phyloP scores from a whole-genome alignment of 2,329 filamentous ascomycete genomes.

The Penicillium janthinellum region DNA sequence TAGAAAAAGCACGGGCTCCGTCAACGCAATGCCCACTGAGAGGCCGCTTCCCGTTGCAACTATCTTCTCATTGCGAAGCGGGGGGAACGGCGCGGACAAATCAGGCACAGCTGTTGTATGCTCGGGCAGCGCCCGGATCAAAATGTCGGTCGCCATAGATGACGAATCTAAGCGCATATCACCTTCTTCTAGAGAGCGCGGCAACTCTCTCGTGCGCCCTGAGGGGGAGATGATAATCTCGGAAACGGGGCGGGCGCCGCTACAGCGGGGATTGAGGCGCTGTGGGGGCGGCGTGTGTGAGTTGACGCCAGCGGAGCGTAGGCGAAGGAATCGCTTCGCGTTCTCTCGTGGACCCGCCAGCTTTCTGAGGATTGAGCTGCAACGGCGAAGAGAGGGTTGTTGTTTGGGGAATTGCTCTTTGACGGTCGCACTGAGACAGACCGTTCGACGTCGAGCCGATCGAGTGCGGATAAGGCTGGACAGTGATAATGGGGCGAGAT shows the following conservation, averaged over 20 bases:
- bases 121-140: constrained; percentile 25
- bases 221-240: constrained; percentile 40
- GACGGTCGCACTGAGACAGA: constrained; percentile 22
- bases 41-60: constrained; percentile 53
- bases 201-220: constrained; percentile 35
- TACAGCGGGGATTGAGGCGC: constrained; percentile 28
- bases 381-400: constrained; percentile 15
- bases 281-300: constrained; percentile 29
- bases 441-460: constrained; percentile 29
- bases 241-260: constrained; percentile 37
- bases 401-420: constrained; percentile 33
- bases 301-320: constrained; percentile 37
- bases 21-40: constrained; percentile 49
- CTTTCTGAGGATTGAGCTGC: constrained; percentile 39
- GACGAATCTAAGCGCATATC: constrained; percentile 35
- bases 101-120: constrained; percentile 29
- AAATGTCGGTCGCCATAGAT: constrained; percentile 29
- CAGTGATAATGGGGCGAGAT: constrained; percentile 25
- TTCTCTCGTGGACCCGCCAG: constrained; percentile 51
- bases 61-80: constrained; percentile 49
- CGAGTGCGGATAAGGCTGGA: constrained; percentile 29
- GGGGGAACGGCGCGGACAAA: constrained; percentile 34
- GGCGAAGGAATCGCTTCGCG: constrained; percentile 50
- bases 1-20: constrained; percentile 53
- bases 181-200: constrained; percentile 16